A percentile compares a stretch with the other conserved stretches of the same genome.
These are phyloP conservation scores for Xylaria acuta DNA, from an alignment of 495 filamentous ascomycete species.

Conservation along the genomic window DNA sequence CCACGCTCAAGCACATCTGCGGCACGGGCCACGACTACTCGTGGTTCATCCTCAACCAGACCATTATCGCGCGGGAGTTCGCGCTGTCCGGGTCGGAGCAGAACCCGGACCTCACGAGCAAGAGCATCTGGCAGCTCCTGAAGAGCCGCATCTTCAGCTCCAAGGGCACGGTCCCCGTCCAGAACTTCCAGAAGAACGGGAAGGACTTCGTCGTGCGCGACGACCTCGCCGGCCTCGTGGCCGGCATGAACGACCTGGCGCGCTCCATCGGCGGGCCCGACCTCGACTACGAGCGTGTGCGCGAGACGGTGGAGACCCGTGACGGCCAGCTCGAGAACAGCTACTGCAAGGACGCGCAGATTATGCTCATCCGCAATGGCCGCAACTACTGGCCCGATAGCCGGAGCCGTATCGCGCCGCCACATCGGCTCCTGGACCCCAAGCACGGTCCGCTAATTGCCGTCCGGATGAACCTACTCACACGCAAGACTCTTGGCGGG, in stretches of 20 bases:
- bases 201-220: slow-evolving; percentile 56
- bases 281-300: slow-evolving; percentile 46
- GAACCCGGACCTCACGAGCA: slow-evolving; percentile 59
- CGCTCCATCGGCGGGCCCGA: slow-evolving; percentile 38
- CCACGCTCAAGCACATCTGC: slow-evolving; percentile 60
- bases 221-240: slow-evolving; percentile 53
- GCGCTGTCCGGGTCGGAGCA: slow-evolving; percentile 61
- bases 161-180: slow-evolving; percentile 54
- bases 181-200: slow-evolving; percentile 57
- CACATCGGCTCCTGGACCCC: slow-evolving; percentile 54
- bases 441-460: slow-evolving; percentile 57
- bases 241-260: slow-evolving; percentile 57
- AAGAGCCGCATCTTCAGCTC: slow-evolving; percentile 52
- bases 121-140: slow-evolving; percentile 55
- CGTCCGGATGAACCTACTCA: slow-evolving; percentile 58
- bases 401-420: slow-evolving; percentile 49
- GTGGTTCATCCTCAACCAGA: slow-evolving; percentile 60
- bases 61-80: slow-evolving; percentile 59
- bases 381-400: slow-evolving; percentile 56
- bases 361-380: slow-evolving; percentile 58
- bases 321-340: slow-evolving; percentile 55
- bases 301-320: slow-evolving; percentile 50
- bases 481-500: slow-evolving; percentile 59
- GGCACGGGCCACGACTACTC: slow-evolving; percentile 60
- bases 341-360: slow-evolving; percentile 60